phyloP scores from a whole-genome alignment of 306 rosid species.

The Cucurbita maxima region DNA sequence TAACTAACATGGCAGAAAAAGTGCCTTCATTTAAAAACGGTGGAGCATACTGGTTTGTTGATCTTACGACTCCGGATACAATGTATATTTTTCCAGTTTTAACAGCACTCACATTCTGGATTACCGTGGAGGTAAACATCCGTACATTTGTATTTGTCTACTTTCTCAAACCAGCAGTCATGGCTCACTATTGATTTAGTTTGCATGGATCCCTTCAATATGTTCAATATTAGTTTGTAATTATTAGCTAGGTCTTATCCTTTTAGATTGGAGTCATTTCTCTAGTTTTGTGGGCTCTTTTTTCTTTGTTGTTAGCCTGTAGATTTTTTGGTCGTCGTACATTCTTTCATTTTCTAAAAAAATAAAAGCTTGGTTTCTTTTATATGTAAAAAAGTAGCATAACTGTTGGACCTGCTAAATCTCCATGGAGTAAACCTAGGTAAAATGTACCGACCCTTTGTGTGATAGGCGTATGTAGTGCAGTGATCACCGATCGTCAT shows the following conservation, averaged over 20 bases:
- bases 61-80: constrained; percentile 73
- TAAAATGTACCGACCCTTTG: not conserved
- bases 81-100: constrained; percentile 56
- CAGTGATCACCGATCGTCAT: not conserved
- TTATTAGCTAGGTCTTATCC: not conserved
- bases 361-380: not conserved
- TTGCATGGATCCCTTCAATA: not conserved
- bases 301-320: not conserved
- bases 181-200: not conserved
- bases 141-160: not conserved
- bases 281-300: not conserved
- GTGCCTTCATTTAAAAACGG: constrained; percentile 82
- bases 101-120: constrained; percentile 62
- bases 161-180: not conserved
- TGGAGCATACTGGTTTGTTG: constrained; percentile 81
- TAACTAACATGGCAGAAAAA: constrained; percentile 77
- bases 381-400: not conserved
- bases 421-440: not conserved
- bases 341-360: not conserved
- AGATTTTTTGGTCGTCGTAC: not conserved
- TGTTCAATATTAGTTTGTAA: not conserved
- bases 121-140: constrained; percentile 68
- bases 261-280: not conserved
- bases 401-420: not conserved
- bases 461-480: not conserved